Percentiles rank a stretch among this genome's conserved stretches.
phyloP scores from a whole-genome alignment of 2,329 filamentous ascomycete species.

The Trichoderma sp. region DNA sequence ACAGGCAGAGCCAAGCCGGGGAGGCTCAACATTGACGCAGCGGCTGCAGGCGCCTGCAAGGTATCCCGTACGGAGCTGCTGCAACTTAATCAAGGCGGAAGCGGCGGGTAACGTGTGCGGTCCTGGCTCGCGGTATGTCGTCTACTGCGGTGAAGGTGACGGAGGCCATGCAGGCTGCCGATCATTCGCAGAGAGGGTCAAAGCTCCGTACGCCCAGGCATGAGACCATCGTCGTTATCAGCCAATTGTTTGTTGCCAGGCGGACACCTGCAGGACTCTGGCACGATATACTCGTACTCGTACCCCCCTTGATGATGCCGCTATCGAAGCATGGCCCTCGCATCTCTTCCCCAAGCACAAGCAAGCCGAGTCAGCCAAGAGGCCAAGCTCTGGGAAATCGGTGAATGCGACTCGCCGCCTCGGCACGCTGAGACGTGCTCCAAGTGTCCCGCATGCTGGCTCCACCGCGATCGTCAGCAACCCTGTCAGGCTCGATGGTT shows the following conservation, averaged over 20 bases:
- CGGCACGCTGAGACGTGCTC: neutral
- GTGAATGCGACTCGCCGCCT: slow-evolving; percentile 1
- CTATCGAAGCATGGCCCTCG: neutral
- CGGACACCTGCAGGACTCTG: neutral
- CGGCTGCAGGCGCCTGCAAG: neutral
- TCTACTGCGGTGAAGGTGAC: neutral
- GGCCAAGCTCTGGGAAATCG: neutral
- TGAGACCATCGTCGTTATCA: neutral
- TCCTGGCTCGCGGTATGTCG: neutral
- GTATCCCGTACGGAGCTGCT: neutral
- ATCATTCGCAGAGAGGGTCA: neutral
- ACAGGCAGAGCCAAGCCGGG: neutral
- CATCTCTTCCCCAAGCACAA: neutral
- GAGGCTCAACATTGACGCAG: neutral
- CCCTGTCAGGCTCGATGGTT: neutral
- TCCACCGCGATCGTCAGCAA: slow-evolving; percentile 8
- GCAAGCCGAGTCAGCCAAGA: slow-evolving; percentile 5
- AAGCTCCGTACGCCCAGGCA: neutral
- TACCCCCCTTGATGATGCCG: neutral
- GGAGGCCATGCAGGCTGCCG: neutral
- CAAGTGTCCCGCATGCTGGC: slow-evolving; percentile 4
- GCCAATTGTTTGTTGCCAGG: slow-evolving; percentile 7
- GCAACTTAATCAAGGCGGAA: neutral
- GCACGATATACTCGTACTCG: neutral
- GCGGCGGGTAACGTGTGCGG: neutral